Evolutionary conservation across 2,329 filamentous ascomycete genomes (phyloP), one percentile per base, ranked within the genome.

Genomic region (Claviceps monticola): DNA sequence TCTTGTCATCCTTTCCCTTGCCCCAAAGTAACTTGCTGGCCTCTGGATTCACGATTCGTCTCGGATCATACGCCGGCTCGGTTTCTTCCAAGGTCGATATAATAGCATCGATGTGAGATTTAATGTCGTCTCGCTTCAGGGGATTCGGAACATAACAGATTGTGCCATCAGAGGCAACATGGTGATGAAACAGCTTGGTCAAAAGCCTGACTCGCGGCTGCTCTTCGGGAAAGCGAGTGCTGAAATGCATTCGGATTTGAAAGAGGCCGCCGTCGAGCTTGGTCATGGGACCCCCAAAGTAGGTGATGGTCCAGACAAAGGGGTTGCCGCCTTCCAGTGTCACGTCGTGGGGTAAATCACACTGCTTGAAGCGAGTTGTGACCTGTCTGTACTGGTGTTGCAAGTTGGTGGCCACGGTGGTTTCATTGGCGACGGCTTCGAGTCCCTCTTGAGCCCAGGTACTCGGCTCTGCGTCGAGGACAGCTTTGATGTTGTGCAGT

Each of bases 181-280:
- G 82, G 58, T 95, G 86, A 61, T 97, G 93, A 66, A 91, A 96
- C 17, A 97, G 77, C 4, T 79, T 76, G 0, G 88, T 91, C 60
- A 89, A 79, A 56, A 96, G 83, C 55, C 76, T 82, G 51, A 90
- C 84, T 37, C 91, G 82, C 23, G 91, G 93, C 60, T 95, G 88
- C 59, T 94, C 87, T 42, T 87, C 80, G 0, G 93, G 93, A 61
- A 96, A 97, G 5, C 81, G 79, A 5, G 88, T 83, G 60, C 88
- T 95, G 60, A 97, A 83, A 60, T 74, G 75, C 51, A 97, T 74
- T 60, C 76, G 84, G 65, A 96, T 84, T 55, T 80, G 80, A 71
- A 97, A 91, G 55, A 97, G 78, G 2, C 91, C 89, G 16, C 90
- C 91, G 59, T 97, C 91, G 2, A 97, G 78, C 58, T 95, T 89